Evolutionary conservation across 257 asterid species (phyloP).

Genomic region (Lycium barbarum): DNA sequence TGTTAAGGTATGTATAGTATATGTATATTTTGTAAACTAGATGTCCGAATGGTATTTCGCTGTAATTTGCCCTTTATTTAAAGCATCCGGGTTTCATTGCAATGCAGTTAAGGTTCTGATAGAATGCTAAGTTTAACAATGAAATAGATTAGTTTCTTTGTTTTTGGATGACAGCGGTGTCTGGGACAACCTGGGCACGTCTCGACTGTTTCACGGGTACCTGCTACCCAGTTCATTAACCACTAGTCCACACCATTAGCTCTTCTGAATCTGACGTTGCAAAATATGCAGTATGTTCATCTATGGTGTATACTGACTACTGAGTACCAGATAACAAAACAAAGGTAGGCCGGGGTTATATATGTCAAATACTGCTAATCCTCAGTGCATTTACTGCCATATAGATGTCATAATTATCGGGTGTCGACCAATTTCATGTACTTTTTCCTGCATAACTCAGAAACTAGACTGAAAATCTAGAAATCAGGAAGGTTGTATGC

Average conservation of each 20-base stretch:
- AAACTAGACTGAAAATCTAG: not conserved
- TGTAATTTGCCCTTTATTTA: too few species aligned
- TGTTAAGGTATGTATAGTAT: too few species aligned
- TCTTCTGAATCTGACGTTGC: not conserved
- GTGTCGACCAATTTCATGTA: not conserved
- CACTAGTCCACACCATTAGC: not conserved
- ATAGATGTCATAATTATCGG: not conserved
- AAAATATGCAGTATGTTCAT: slow-evolving; percentile 17
- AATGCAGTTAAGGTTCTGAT: not conserved
- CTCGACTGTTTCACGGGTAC: not conserved
- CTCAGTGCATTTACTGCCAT: slow-evolving; percentile 18
- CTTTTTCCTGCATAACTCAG: not conserved
- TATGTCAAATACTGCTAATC: not conserved
- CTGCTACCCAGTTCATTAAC: not conserved
- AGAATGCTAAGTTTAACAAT: not conserved
- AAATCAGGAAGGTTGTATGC: slow-evolving; percentile 4
- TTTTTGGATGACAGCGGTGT: not conserved
- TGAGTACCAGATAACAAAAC: slow-evolving; percentile 11
- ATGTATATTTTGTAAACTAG: too few species aligned
- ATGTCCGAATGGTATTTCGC: too few species aligned
- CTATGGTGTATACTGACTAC: not conserved
- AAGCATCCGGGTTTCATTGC: not conserved
- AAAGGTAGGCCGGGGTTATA: not conserved
- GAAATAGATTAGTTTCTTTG: not conserved
- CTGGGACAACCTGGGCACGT: not conserved